These are phyloP conservation scores for Cryptococcus deneoformans DNA, from an alignment of 1,284 basidiomycete genomes.

Conservation along the genomic window DNA sequence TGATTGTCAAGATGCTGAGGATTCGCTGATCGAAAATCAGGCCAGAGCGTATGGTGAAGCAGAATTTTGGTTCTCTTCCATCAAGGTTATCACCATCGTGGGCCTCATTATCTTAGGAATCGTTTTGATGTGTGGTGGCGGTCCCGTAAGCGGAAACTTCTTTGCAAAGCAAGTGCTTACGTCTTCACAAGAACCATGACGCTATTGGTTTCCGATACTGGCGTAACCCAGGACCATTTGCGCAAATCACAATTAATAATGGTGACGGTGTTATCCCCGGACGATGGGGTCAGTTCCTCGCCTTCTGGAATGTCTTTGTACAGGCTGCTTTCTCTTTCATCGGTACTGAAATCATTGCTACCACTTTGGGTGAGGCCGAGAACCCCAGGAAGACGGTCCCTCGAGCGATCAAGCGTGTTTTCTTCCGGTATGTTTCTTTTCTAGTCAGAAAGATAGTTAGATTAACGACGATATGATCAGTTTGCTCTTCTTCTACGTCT, in stretches of 20 bases:
- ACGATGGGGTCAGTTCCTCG: slow-evolving; percentile 61
- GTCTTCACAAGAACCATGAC: slow-evolving; percentile 29
- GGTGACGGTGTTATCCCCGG: slow-evolving; percentile 26
- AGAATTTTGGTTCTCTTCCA: slow-evolving; percentile 41
- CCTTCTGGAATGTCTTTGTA: slow-evolving; percentile 63
- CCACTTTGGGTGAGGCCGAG: slow-evolving; percentile 57
- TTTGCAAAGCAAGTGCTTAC: neutral
- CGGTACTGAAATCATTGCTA: slow-evolving; percentile 77
- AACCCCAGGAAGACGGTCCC: slow-evolving; percentile 74
- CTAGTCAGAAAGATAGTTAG: neutral
- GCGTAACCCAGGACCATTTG: slow-evolving; percentile 60
- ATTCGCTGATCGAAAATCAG: too few species aligned
- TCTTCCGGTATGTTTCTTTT: slow-evolving; percentile 79
- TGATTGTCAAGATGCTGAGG: too few species aligned
- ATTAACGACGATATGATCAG: neutral
- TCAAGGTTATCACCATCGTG: slow-evolving; percentile 36
- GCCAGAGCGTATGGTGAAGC: slow-evolving; percentile 39
- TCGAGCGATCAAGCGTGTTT: slow-evolving; percentile 74
- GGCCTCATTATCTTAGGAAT: slow-evolving; percentile 59
- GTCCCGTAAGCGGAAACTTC: slow-evolving; percentile 47
- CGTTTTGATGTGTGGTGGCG: slow-evolving; percentile 68
- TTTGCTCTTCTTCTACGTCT: slow-evolving; percentile 12
- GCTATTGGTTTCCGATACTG: slow-evolving; percentile 60
- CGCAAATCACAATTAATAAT: slow-evolving; percentile 17
- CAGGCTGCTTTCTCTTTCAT: slow-evolving; percentile 82